Percentiles rank a stretch among this genome's conserved stretches.
These are phyloP conservation scores for Madurella fahalii DNA, from an alignment of 2,329 filamentous ascomycete species.

Conservation along the genomic window DNA sequence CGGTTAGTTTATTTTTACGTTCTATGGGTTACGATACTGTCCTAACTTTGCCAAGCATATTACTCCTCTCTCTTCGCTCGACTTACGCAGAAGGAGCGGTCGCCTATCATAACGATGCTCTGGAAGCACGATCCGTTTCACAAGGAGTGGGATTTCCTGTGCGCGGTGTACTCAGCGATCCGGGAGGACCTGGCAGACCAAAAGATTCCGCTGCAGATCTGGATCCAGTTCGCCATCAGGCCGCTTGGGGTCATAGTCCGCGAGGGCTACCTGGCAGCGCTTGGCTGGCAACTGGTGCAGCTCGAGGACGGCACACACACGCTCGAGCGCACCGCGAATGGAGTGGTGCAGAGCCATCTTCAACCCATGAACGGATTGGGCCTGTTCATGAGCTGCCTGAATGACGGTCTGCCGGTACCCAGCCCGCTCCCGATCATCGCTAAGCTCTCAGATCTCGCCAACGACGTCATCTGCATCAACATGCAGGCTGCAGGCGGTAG, in stretches of 20 bases:
- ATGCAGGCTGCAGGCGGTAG: constrained; percentile 1
- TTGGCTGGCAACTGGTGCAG: constrained; percentile 19
- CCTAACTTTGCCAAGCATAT: constrained; percentile 19
- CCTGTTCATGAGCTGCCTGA: constrained; percentile 21
- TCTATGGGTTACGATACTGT: background rate
- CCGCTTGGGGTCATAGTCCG: constrained; percentile 20
- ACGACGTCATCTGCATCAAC: constrained; percentile 24
- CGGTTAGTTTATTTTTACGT: constrained; percentile 13
- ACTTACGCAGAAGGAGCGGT: constrained; percentile 23
- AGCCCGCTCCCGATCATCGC: constrained; percentile 18
- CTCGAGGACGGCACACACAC: constrained; percentile 16
- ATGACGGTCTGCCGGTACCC: constrained; percentile 17
- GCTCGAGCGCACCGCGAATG: constrained; percentile 10
- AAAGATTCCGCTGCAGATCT: constrained; percentile 19
- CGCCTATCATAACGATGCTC: constrained; percentile 21
- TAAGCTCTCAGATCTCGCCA: constrained; percentile 16
- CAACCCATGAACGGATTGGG: constrained; percentile 22
- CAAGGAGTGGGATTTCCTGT: constrained; percentile 25
- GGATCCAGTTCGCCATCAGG: constrained; percentile 20
- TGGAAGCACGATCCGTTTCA: constrained; percentile 21
- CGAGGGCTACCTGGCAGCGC: constrained; percentile 17
- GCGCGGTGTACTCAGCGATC: constrained; percentile 21
- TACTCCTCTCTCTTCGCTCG: constrained; percentile 24
- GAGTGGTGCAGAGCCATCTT: constrained; percentile 5
- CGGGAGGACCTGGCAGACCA: constrained; percentile 16